A percentile compares a stretch with the other conserved stretches of the same genome.
phyloP scores from a whole-genome alignment of 305 asterid species.

The Euphrasia arctica region DNA sequence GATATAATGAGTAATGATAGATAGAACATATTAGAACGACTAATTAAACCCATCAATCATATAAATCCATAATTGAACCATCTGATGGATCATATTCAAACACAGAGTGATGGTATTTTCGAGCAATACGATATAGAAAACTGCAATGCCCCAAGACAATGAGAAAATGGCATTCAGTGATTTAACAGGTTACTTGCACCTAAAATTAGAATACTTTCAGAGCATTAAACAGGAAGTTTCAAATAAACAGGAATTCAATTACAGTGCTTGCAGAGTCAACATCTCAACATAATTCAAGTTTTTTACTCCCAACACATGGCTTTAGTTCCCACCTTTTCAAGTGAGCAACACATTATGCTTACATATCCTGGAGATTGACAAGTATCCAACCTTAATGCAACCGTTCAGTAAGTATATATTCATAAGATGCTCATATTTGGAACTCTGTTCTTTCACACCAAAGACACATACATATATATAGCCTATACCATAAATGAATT shows the following conservation, averaged over 20 bases:
- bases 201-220: not conserved
- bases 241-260: not conserved
- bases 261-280: not conserved
- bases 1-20: constrained; percentile 3
- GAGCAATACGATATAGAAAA: constrained; percentile 11
- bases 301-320: not conserved
- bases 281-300: not conserved
- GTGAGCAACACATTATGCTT: not conserved
- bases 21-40: constrained; percentile 7
- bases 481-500: not conserved
- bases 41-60: constrained; percentile 12
- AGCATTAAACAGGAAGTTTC: not conserved
- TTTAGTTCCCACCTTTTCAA: not conserved
- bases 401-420: not conserved
- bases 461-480: not conserved
- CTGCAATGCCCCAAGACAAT: constrained; percentile 7
- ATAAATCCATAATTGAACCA: constrained; percentile 5
- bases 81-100: not conserved
- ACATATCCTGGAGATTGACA: not conserved
- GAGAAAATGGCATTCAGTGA: not conserved
- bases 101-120: constrained; percentile 23
- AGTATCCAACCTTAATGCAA: not conserved
- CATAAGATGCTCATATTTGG: not conserved
- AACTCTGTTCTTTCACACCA: not conserved
- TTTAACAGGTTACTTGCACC: not conserved